A percentile compares a stretch with the other conserved stretches of the same genome.
These are phyloP conservation scores for Phytophthora idaei DNA, from an alignment of 352 stramenopile genomes.

Conservation along the genomic window DNA sequence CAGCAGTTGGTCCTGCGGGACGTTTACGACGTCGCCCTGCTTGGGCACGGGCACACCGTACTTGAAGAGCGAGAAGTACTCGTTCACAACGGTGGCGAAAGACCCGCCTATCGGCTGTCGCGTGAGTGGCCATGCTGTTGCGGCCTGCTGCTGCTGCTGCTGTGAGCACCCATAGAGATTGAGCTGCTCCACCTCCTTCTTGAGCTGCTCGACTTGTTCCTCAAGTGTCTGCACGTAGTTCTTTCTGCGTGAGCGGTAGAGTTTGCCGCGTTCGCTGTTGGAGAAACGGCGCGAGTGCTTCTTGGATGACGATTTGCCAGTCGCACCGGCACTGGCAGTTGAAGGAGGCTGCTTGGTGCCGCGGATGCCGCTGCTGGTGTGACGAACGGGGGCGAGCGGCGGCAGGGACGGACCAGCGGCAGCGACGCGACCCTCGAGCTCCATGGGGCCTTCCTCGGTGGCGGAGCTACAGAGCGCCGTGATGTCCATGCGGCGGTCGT, in stretches of 20 bases:
- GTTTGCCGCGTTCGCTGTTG: constrained; percentile 68
- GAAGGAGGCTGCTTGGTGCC: constrained; percentile 12
- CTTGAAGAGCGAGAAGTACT: constrained; percentile 74
- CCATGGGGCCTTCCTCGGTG: neutral
- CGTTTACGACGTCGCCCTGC: constrained; percentile 9
- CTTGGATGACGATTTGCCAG: constrained; percentile 28
- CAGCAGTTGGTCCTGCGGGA: constrained; percentile 30
- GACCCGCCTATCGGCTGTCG: constrained; percentile 28
- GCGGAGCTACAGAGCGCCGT: constrained; percentile 26
- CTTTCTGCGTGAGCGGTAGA: constrained; percentile 62
- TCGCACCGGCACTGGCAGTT: constrained; percentile 2
- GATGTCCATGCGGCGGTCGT: constrained; percentile 47
- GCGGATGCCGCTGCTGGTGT: neutral
- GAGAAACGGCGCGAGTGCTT: constrained; percentile 53
- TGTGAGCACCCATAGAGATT: constrained; percentile 14
- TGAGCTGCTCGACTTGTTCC: constrained; percentile 55
- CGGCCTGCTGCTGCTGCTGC: constrained; percentile 16
- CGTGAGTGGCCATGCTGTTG: constrained; percentile 15
- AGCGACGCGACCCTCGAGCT: neutral
- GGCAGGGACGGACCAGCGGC: constrained; percentile 5
- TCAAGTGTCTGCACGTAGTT: constrained; percentile 50
- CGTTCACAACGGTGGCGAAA: constrained; percentile 49
- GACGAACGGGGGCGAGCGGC: constrained; percentile 23
- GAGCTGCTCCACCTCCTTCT: constrained; percentile 50
- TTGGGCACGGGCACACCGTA: constrained; percentile 50